Conservation (phyloP, 345 rosid species). For the Gossypium longicalyx region DNA sequence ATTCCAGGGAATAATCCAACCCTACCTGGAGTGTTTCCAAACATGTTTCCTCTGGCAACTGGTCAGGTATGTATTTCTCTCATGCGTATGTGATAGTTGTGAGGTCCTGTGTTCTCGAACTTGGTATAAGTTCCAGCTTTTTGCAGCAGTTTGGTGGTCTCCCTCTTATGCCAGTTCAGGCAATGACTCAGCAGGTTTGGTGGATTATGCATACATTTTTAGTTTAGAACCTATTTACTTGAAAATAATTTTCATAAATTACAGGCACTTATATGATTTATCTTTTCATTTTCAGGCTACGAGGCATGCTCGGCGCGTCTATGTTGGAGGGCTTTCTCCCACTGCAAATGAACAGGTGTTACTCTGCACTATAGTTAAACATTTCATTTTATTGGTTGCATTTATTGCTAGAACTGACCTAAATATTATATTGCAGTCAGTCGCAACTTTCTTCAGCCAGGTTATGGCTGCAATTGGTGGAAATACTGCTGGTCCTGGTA, state of each 20-base stretch:
- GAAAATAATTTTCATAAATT: not conserved
- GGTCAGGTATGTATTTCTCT: slow-evolving; percentile 50
- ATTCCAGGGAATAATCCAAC: slow-evolving; percentile 57
- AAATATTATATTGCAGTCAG: slow-evolving; percentile 54
- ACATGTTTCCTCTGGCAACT: slow-evolving; percentile 62
- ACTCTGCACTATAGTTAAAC: not conserved
- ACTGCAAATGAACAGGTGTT: slow-evolving; percentile 94
- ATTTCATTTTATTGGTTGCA: not conserved
- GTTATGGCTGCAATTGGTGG: slow-evolving; percentile 98
- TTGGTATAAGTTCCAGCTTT: slow-evolving; percentile 22
- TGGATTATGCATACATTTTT: slow-evolving; percentile 4
- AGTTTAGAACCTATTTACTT: not conserved
- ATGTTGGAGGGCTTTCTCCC: slow-evolving; percentile 97
- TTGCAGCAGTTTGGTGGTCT: slow-evolving; percentile 66
- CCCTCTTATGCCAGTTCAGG: slow-evolving; percentile 89
- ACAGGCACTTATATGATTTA: not conserved
- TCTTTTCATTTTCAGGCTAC: slow-evolving; percentile 60
- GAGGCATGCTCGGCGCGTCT: slow-evolving; percentile 97
- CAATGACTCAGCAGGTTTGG: slow-evolving; percentile 97
- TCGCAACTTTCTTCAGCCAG: slow-evolving; percentile 85
- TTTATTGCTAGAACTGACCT: slow-evolving; percentile 18
- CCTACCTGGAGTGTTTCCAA: slow-evolving; percentile 80
- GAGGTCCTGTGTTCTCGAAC: slow-evolving; percentile 7
- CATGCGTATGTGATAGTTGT: not conserved
- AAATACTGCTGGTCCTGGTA: slow-evolving; percentile 97